A percentile compares a stretch with the other conserved stretches of the same genome.
Conservation (phyloP, 805 yeast species). For the Candida hungchunana region DNA sequence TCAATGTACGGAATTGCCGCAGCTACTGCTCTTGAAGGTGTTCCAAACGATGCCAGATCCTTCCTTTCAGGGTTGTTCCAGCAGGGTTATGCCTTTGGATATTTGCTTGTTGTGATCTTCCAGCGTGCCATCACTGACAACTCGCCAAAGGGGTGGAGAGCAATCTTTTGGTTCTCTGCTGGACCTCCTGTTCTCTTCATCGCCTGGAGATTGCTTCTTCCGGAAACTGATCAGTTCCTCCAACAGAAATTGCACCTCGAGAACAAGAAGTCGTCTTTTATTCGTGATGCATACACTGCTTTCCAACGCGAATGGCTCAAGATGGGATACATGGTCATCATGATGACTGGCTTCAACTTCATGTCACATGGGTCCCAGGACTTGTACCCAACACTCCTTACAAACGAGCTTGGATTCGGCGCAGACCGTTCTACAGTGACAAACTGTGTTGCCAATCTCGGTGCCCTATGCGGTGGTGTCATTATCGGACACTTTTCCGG, state of each 20-base stretch:
- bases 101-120: slow-evolving; percentile 59
- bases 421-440: slow-evolving; percentile 47
- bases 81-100: slow-evolving; percentile 76
- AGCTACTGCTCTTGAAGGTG: slow-evolving; percentile 40
- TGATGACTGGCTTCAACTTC: slow-evolving; percentile 63
- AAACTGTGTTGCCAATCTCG: slow-evolving; percentile 53
- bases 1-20: slow-evolving; percentile 42
- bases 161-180: slow-evolving; percentile 67
- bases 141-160: slow-evolving; percentile 53
- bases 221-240: slow-evolving; percentile 51
- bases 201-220: slow-evolving; percentile 38
- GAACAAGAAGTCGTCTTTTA: slow-evolving; percentile 29
- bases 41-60: slow-evolving; percentile 51
- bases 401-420: slow-evolving; percentile 41
- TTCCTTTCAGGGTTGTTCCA: slow-evolving; percentile 67
- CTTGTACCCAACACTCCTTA: slow-evolving; percentile 51
- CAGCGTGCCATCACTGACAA: slow-evolving; percentile 58
- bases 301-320: slow-evolving; percentile 53
- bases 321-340: slow-evolving; percentile 48
- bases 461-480: slow-evolving; percentile 56
- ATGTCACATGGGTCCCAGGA: slow-evolving; percentile 64
- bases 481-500: slow-evolving; percentile 52
- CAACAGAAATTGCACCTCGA: slow-evolving; percentile 36
- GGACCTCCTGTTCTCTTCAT: slow-evolving; percentile 44
- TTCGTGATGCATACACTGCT: slow-evolving; percentile 31